These are phyloP conservation scores for Leucosporidium yakuticum DNA, from an alignment of 768 basidiomycete species.

Conservation along the genomic window DNA sequence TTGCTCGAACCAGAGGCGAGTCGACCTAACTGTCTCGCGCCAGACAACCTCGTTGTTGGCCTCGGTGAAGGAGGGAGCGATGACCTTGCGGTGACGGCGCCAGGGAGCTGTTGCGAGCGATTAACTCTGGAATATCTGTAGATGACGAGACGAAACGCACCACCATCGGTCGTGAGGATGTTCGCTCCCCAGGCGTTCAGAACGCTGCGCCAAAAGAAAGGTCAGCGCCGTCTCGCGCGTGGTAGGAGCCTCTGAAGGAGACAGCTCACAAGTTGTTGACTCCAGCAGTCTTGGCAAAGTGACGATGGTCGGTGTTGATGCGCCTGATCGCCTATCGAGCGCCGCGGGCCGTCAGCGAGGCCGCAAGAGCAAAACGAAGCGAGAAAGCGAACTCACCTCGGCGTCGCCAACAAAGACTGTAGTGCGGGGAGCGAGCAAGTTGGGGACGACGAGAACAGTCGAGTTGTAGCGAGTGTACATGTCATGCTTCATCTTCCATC, in stretches of 20 bases:
- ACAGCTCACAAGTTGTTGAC: neutral
- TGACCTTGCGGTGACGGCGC: constrained; percentile 60
- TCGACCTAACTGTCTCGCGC: constrained; percentile 23
- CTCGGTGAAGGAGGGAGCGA: constrained; percentile 60
- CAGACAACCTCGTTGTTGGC: constrained; percentile 32
- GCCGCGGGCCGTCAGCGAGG: neutral
- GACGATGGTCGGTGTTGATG: constrained; percentile 7
- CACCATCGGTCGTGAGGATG: constrained; percentile 59
- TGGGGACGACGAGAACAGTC: constrained; percentile 8
- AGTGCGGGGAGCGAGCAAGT: constrained; percentile 6
- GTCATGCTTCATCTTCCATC: constrained; percentile 1
- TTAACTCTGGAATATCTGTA: too few relatives aligned
- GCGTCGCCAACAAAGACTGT: constrained; percentile 7
- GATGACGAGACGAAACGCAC: too few relatives aligned
- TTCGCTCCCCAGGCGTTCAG: constrained; percentile 57
- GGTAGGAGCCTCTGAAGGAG: too few relatives aligned
- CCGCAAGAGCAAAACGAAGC: neutral
- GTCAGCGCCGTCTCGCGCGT: too few relatives aligned
- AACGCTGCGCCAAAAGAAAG: neutral
- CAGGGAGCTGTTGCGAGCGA: constrained; percentile 48
- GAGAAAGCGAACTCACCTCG: neutral
- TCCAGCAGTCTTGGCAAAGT: constrained; percentile 2
- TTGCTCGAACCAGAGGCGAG: constrained; percentile 26
- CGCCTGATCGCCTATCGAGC: constrained; percentile 7
- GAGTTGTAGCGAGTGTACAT: constrained; percentile 11